A percentile compares a stretch with the other conserved stretches of the same genome.
Evolutionary conservation across 495 filamentous ascomycete genomes (phyloP).

Genomic region (Penicillium turbatum): DNA sequence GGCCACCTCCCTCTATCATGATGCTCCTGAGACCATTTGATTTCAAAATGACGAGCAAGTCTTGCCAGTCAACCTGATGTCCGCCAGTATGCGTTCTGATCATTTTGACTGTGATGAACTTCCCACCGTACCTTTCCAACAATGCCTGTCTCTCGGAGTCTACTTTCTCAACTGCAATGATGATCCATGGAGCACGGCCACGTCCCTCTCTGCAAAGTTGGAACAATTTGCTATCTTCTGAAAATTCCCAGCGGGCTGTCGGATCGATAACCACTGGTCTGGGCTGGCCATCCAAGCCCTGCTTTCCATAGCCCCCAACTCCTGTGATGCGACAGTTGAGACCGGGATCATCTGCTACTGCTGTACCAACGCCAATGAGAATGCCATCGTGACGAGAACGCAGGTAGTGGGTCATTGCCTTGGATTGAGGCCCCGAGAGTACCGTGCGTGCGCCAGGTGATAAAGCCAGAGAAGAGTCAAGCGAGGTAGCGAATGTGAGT

Average conservation of each 20-base stretch:
- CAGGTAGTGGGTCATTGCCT: slow-evolving; percentile 90
- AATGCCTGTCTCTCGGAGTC: slow-evolving; percentile 27
- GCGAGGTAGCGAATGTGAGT: slow-evolving; percentile 85
- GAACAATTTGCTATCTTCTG: slow-evolving; percentile 57
- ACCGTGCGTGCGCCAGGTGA: slow-evolving; percentile 68
- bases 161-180: slow-evolving; percentile 40
- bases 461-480: slow-evolving; percentile 73
- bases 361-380: slow-evolving; percentile 81
- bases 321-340: slow-evolving; percentile 70
- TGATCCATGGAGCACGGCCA: slow-evolving; percentile 66
- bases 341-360: slow-evolving; percentile 75
- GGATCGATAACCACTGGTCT: slow-evolving; percentile 80
- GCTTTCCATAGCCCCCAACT: slow-evolving; percentile 46
- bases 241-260: slow-evolving; percentile 58
- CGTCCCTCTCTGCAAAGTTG: slow-evolving; percentile 54
- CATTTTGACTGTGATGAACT: slow-evolving; percentile 36
- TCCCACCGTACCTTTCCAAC: slow-evolving; percentile 44
- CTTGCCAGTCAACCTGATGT: slow-evolving; percentile 53
- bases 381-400: slow-evolving; percentile 80
- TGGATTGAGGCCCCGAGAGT: slow-evolving; percentile 76
- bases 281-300: slow-evolving; percentile 55
- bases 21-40: slow-evolving; percentile 62
- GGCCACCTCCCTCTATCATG: slow-evolving; percentile 84
- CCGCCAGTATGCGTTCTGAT: slow-evolving; percentile 5
- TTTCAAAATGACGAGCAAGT: slow-evolving; percentile 51